Evolutionary conservation across 208 protist genomes (phyloP).

Genomic region (Wallacemonas sp.): DNA sequence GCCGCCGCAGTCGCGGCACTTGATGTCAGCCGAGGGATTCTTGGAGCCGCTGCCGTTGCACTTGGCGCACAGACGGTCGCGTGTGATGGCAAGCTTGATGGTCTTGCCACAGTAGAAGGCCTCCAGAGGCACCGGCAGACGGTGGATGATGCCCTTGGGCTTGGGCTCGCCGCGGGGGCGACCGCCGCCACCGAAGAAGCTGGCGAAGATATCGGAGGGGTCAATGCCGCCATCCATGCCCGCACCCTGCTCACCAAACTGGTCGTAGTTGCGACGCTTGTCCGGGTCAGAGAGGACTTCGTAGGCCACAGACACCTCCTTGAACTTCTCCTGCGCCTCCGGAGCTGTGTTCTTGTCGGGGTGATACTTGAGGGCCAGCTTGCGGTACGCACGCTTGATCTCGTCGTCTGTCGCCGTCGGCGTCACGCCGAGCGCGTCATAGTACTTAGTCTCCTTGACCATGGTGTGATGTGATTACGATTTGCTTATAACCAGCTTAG

Average conservation of each 20-base stretch:
- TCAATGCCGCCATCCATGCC: conserved; percentile 91
- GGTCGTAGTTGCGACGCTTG: conserved; percentile 97
- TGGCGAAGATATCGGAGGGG: conserved; percentile 89
- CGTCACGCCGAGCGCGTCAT: conserved; percentile 83
- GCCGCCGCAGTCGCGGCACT: conserved; percentile 93
- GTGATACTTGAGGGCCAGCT: conserved; percentile 94
- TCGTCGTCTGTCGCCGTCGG: conserved; percentile 82
- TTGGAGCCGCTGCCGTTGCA: conserved; percentile 89
- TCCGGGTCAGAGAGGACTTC: conserved; percentile 96
- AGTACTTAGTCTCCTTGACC: conserved; percentile 92
- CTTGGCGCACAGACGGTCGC: conserved; percentile 83
- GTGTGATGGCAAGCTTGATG: conserved; percentile 94
- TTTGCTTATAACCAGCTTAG: neutral
- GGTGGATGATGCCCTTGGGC: conserved; percentile 95
- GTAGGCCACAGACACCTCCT: conserved; percentile 96
- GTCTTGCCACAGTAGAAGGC: conserved; percentile 98
- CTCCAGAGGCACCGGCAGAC: conserved; percentile 94
- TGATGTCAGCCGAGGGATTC: conserved; percentile 63
- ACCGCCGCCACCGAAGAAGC: conserved; percentile 88
- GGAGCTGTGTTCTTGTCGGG: conserved; percentile 93
- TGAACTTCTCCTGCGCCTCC: conserved; percentile 91
- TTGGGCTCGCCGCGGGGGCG: conserved; percentile 89
- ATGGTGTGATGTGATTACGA: conserved; percentile 29
- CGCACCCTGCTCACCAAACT: conserved; percentile 97
- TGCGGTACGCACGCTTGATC: conserved; percentile 93